Evolutionary conservation across 129 eudicot species (phyloP).

Genomic region (Chrysanthemum seticuspe): DNA sequence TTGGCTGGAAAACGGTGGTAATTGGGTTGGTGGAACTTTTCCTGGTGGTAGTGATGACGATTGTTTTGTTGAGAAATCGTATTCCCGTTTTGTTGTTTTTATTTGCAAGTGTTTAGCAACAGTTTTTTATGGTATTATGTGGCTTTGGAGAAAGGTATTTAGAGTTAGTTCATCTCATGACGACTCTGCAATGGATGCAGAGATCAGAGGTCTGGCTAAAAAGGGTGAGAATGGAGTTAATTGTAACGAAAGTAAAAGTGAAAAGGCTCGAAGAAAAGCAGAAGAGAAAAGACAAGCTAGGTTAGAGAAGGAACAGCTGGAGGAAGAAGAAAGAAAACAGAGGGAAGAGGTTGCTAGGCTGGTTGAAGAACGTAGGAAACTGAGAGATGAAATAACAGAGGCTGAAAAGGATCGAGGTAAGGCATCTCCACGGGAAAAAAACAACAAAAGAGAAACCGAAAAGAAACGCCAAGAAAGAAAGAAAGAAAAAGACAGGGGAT

Average conservation of each 20-base stretch:
- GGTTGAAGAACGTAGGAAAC: constrained; percentile 86
- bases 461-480: constrained; percentile 70
- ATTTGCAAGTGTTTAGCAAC: constrained; percentile 51
- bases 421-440: constrained; percentile 51
- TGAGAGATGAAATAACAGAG: constrained; percentile 75
- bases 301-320: constrained; percentile 74
- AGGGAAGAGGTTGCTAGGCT: constrained; percentile 90
- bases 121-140: constrained; percentile 50
- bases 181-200: constrained; percentile 58
- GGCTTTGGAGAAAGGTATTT: constrained; percentile 72
- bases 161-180: constrained; percentile 62
- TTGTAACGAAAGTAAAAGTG: constrained; percentile 74
- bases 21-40: constrained; percentile 63
- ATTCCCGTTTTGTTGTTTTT: constrained; percentile 48
- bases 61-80: constrained; percentile 68
- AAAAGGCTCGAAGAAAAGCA: constrained; percentile 92
- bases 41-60: constrained; percentile 48
- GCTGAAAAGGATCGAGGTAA: constrained; percentile 57
- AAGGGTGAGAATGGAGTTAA: constrained; percentile 60
- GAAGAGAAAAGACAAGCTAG: constrained; percentile 97
- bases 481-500: constrained; percentile 68
- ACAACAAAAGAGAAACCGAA: constrained; percentile 58
- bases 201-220: constrained; percentile 41
- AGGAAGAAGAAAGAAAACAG: constrained; percentile 94
- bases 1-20: constrained; percentile 74